Conservation (phyloP, 108 stramenopile species). For the Cyclostephanos tholiformis region DNA sequence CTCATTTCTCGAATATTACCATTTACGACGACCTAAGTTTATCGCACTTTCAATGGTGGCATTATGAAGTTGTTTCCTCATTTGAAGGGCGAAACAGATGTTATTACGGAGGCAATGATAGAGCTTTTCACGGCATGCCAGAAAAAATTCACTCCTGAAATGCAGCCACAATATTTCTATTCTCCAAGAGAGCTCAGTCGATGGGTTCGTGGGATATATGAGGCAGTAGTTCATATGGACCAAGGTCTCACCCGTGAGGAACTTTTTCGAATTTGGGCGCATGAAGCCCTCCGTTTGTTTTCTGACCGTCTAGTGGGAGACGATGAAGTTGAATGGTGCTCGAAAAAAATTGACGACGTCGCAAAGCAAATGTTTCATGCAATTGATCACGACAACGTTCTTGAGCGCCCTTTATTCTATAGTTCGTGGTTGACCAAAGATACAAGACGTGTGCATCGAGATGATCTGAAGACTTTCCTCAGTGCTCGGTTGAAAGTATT, state of each 20-base stretch:
- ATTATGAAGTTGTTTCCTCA: slow-evolving; percentile 96
- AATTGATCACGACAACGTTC: slow-evolving; percentile 77
- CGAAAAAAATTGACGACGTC: slow-evolving; percentile 75
- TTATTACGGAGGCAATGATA: slow-evolving; percentile 97
- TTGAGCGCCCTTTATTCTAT: slow-evolving; percentile 92
- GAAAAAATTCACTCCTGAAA: slow-evolving; percentile 81
- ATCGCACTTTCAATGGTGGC: slow-evolving; percentile 93
- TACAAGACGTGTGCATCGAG: slow-evolving; percentile 77
- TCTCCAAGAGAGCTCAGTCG: slow-evolving; percentile 97
- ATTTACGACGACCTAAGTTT: slow-evolving; percentile 58
- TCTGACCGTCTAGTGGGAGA: slow-evolving; percentile 91
- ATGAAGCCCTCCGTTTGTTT: slow-evolving; percentile 97
- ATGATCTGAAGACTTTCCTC: slow-evolving; percentile 88
- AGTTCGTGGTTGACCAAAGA: slow-evolving; percentile 93
- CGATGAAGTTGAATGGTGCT: slow-evolving; percentile 92
- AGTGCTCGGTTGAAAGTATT: slow-evolving; percentile 91
- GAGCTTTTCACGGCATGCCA: slow-evolving; percentile 93
- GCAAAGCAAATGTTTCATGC: slow-evolving; percentile 78
- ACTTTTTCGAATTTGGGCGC: slow-evolving; percentile 95
- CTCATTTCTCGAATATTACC: background rate
- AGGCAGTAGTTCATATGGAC: slow-evolving; percentile 85
- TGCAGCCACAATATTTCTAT: slow-evolving; percentile 98
- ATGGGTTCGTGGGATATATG: slow-evolving; percentile 97
- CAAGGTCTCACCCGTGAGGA: slow-evolving; percentile 84
- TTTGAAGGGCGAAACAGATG: slow-evolving; percentile 86